Evolutionary conservation across 768 basidiomycete genomes (phyloP).

Genomic region (Vararia minispora): DNA sequence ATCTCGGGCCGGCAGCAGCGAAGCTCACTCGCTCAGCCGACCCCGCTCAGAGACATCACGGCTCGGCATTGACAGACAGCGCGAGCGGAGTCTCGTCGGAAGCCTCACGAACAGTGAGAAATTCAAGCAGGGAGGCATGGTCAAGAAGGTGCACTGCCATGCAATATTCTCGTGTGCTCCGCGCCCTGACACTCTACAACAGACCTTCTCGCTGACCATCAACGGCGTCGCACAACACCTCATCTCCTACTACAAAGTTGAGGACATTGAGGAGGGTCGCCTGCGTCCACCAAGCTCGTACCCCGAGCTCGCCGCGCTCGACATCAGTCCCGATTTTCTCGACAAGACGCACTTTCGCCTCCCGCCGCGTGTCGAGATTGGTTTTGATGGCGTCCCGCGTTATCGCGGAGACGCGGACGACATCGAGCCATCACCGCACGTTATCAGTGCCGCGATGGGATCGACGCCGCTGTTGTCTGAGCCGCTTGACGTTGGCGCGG

Average conservation of each 20-base stretch:
- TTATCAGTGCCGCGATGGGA: constrained; percentile 16
- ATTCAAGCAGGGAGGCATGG: constrained; percentile 86
- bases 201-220: constrained; percentile 90
- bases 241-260: constrained; percentile 89
- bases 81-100: constrained; percentile 77
- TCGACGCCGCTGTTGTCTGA: constrained; percentile 10
- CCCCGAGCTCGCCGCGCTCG: constrained; percentile 76
- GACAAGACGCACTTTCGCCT: constrained; percentile 87
- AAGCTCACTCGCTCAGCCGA: constrained; percentile 43
- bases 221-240: constrained; percentile 82
- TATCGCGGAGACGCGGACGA: constrained; percentile 84
- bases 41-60: constrained; percentile 43
- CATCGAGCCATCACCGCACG: constrained; percentile 21
- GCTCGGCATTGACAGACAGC: constrained; percentile 49
- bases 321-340: constrained; percentile 81
- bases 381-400: constrained; percentile 68
- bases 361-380: constrained; percentile 81
- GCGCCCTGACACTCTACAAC: constrained; percentile 3
- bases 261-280: constrained; percentile 83
- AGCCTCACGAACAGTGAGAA: constrained; percentile 89
- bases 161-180: not conserved
- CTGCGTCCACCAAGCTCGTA: constrained; percentile 81
- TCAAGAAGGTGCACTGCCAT: constrained; percentile 72
- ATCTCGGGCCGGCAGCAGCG: constrained; percentile 16
- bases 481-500: constrained; percentile 8